A percentile compares a stretch with the other conserved stretches of the same genome.
Evolutionary conservation across 2,329 filamentous ascomycete genomes (phyloP).

Genomic region (Cladosporium austrohemisphaericum): DNA sequence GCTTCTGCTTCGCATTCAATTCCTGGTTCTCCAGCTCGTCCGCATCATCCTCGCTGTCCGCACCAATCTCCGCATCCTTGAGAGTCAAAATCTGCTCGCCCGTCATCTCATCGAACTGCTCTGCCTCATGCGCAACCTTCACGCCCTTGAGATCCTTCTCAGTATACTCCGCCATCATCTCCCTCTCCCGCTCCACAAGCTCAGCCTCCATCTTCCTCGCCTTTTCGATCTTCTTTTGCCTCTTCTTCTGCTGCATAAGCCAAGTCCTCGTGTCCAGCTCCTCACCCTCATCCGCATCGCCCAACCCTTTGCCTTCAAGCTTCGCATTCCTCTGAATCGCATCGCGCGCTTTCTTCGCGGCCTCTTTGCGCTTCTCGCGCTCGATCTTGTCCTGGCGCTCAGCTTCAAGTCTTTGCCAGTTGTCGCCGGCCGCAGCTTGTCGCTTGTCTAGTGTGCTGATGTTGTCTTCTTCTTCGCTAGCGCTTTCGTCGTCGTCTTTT

Average conservation of each 20-base stretch:
- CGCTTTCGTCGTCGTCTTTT: constrained; percentile 45
- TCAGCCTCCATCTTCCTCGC: constrained; percentile 70
- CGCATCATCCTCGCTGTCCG: constrained; percentile 77
- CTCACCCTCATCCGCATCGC: constrained; percentile 64
- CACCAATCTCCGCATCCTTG: constrained; percentile 85
- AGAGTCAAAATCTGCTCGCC: constrained; percentile 87
- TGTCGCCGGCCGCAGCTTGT: constrained; percentile 68
- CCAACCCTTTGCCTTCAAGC: constrained; percentile 78
- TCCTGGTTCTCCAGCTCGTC: constrained; percentile 75
- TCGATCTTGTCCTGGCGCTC: constrained; percentile 69
- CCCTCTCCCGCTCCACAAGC: constrained; percentile 64
- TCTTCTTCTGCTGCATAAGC: constrained; percentile 86
- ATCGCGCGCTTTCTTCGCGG: constrained; percentile 84
- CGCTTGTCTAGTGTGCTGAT: constrained; percentile 81
- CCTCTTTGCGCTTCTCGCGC: constrained; percentile 75
- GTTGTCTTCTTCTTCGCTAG: constrained; percentile 61
- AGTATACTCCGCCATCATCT: constrained; percentile 73
- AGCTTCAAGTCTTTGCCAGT: constrained; percentile 66
- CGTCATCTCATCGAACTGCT: constrained; percentile 68
- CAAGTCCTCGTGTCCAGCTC: constrained; percentile 74
- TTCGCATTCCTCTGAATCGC: constrained; percentile 70
- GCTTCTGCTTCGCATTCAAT: constrained; percentile 66
- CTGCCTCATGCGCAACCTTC: constrained; percentile 83
- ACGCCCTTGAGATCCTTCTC: constrained; percentile 83
- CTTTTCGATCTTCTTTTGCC: constrained; percentile 82